Percentiles rank a stretch among this genome's conserved stretches.
These are phyloP conservation scores for Stagonosporopsis tanaceti DNA, from an alignment of 2,329 filamentous ascomycete species.

Conservation along the genomic window DNA sequence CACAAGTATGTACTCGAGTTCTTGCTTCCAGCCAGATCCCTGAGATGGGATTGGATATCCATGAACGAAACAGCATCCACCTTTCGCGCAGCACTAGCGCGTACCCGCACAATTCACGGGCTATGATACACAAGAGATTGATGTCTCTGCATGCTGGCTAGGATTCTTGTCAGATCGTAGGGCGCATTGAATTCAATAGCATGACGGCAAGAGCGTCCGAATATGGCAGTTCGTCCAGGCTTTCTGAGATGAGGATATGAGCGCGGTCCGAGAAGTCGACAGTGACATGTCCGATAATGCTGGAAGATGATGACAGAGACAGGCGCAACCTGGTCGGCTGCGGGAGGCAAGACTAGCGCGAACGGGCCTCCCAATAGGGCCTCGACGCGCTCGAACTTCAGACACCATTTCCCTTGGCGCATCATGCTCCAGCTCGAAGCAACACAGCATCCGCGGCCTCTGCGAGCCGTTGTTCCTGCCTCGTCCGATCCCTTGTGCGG, in stretches of 20 bases:
- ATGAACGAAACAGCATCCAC: not conserved
- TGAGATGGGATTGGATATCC: not conserved
- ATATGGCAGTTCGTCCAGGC: not conserved
- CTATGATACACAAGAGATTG: not conserved
- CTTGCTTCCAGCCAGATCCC: not conserved
- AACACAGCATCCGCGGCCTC: constrained; percentile 8
- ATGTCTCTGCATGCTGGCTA: not conserved
- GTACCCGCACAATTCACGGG: not conserved
- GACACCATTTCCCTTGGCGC: constrained; percentile 13
- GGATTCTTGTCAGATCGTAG: not conserved
- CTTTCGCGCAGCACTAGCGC: not conserved
- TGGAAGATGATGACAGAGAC: not conserved
- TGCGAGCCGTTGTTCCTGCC: constrained; percentile 3
- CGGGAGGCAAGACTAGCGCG: constrained; percentile 6
- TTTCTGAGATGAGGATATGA: not conserved
- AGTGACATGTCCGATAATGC: constrained; percentile 14
- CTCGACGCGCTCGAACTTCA: constrained; percentile 16
- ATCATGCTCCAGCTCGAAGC: constrained; percentile 8
- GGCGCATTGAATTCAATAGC: not conserved
- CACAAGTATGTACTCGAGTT: too few relatives aligned
- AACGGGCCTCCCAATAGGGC: constrained; percentile 12
- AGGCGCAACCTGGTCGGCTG: constrained; percentile 13
- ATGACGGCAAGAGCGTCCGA: constrained; percentile 1
- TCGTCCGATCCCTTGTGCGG: constrained; percentile 11
- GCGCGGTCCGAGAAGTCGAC: constrained; percentile 1